These are phyloP conservation scores for Boletus tomentosulus DNA, from an alignment of 768 basidiomycete genomes.

Conservation along the genomic window DNA sequence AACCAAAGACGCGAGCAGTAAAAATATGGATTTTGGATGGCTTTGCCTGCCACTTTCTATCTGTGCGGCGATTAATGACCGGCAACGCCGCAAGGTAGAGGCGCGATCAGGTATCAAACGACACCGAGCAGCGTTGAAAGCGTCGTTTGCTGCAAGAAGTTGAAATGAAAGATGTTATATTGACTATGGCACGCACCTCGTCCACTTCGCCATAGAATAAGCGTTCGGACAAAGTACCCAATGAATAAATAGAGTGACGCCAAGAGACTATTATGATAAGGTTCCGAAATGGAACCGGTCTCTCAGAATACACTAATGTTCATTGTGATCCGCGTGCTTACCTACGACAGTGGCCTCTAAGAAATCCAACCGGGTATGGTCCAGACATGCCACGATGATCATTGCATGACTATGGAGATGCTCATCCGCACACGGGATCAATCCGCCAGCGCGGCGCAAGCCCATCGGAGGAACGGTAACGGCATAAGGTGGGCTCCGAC, in stretches of 20 bases:
- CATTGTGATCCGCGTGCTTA: not conserved
- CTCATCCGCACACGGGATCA: not conserved
- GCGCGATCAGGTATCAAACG: not conserved
- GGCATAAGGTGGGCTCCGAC: not conserved
- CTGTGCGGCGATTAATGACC: not conserved
- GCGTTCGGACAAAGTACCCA: not conserved
- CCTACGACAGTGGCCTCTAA: not conserved
- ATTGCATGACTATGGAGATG: not conserved
- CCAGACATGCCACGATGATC: not conserved
- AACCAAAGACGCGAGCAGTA: not conserved
- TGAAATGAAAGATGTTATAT: not conserved
- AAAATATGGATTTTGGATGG: not conserved
- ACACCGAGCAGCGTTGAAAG: not conserved
- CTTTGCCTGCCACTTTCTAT: not conserved
- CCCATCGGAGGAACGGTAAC: not conserved
- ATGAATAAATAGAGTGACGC: not conserved
- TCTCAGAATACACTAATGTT: too few species aligned
- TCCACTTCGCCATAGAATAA: not conserved
- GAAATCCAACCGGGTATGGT: not conserved
- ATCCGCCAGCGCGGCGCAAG: not conserved
- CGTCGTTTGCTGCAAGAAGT: not conserved
- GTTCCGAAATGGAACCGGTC: not conserved
- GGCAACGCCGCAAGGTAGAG: too few species aligned
- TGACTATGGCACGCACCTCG: not conserved
- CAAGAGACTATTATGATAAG: not conserved